Conservation (phyloP, 345 rosid genomes). For the Ricinus communis region DNA sequence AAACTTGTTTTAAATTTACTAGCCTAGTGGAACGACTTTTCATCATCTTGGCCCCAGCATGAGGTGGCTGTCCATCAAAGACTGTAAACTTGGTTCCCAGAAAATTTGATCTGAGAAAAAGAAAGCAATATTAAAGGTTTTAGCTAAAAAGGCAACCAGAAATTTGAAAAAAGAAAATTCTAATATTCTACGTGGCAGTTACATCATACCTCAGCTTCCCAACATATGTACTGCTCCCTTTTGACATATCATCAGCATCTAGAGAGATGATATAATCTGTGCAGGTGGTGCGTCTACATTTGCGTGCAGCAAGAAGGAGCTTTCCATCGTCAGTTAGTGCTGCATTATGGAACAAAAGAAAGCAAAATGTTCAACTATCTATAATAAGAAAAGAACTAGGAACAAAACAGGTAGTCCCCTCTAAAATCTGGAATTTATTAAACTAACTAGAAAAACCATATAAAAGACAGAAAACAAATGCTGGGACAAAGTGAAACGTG, state of each 20-base stretch:
- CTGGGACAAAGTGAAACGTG: neutral
- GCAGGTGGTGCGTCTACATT: constrained; percentile 33
- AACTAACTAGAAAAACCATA: neutral
- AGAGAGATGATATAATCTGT: constrained; percentile 35
- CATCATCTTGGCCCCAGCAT: constrained; percentile 34
- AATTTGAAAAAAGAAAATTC: too few species aligned
- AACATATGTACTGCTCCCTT: constrained; percentile 29
- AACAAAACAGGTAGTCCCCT: neutral
- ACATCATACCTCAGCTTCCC: constrained; percentile 32
- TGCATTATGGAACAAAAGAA: constrained; percentile 7
- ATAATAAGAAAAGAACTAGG: neutral
- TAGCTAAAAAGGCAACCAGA: neutral
- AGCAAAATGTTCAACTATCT: neutral
- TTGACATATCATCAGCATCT: constrained; percentile 28
- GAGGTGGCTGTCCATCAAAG: constrained; percentile 37
- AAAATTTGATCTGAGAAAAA: constrained; percentile 29
- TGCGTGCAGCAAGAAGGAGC: constrained; percentile 40
- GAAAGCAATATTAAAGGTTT: neutral
- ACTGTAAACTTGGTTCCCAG: constrained; percentile 36
- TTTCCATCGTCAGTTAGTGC: constrained; percentile 32
- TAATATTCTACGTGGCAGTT: neutral
- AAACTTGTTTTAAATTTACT: constrained; percentile 34
- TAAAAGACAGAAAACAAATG: neutral
- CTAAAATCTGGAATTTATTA: neutral
- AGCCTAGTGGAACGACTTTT: constrained; percentile 34